These are phyloP conservation scores for Letharia columbiana DNA, from an alignment of 495 filamentous ascomycete species.

Conservation along the genomic window DNA sequence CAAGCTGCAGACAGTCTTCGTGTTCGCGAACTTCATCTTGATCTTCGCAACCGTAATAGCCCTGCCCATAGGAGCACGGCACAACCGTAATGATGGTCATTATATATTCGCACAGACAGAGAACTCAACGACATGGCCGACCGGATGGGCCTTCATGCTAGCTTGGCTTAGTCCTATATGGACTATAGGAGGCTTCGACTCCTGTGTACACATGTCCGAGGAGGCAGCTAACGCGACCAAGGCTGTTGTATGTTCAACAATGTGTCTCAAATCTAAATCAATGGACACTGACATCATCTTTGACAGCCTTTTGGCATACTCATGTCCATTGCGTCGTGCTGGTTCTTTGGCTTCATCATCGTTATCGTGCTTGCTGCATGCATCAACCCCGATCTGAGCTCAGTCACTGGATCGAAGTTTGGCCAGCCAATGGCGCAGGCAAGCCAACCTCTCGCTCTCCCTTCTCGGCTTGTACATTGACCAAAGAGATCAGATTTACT, in stretches of 20 bases:
- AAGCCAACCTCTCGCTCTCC: background rate
- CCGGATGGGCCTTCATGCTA: constrained; percentile 57
- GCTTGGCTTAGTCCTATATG: constrained; percentile 59
- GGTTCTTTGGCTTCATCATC: constrained; percentile 45
- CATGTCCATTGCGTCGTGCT: constrained; percentile 44
- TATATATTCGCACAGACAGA: constrained; percentile 42
- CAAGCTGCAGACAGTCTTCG: constrained; percentile 55
- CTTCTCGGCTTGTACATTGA: background rate
- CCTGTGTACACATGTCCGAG: constrained; percentile 40
- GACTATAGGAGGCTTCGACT: constrained; percentile 52
- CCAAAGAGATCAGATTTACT: constrained; percentile 35
- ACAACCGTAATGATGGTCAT: constrained; percentile 36
- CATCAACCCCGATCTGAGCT: constrained; percentile 38
- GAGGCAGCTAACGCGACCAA: constrained; percentile 55
- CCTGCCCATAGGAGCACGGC: constrained; percentile 45
- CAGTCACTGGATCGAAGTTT: constrained; percentile 34
- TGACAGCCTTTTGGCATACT: constrained; percentile 48
- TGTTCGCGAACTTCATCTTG: constrained; percentile 54
- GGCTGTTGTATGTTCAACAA: constrained; percentile 35
- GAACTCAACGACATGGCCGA: constrained; percentile 54
- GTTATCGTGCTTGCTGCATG: constrained; percentile 44
- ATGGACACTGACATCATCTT: background rate
- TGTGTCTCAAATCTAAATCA: background rate
- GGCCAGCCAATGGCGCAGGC: constrained; percentile 47
- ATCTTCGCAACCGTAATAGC: constrained; percentile 58